Evolutionary conservation across 768 basidiomycete genomes (phyloP), one percentile per base, ranked within the genome.

Genomic region (Suillus subalutaceus): DNA sequence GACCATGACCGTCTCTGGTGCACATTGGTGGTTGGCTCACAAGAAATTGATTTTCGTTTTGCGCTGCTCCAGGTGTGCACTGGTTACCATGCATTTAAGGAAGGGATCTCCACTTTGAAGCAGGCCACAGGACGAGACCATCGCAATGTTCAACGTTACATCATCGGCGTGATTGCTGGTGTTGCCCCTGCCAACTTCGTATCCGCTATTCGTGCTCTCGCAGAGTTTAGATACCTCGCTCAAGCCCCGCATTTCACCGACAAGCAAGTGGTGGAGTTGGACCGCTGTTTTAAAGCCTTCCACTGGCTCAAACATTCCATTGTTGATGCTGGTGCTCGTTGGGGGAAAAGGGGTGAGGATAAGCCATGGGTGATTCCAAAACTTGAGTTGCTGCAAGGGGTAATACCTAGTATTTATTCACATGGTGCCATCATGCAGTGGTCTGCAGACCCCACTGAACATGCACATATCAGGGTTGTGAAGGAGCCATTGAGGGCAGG

Each of bases 61-160:
- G 77, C 72, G 0, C 60, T 80, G 26, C 70, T 83, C 15, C 81
- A 82, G 37, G 73, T 75, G 16, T 72, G 70, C 48, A 72, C 73
- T 10, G 78, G 79, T 4, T 79, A 75, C 68, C 69, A n/a, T 26
- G 77, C 78, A 26, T 83, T 82, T 63, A 67, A 70, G 20, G 74
- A 79, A 20, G 82, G 82, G 0, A 78, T 83, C 12, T 81, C 79
- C 18, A 68, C 69, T n/a, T 61, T 83, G 37, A 82, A 82, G 61
- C 81, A 83, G 65, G 77, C 79, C 9, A 81, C 81, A 18, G 80
- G 81, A 4, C 61, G 75, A 15, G 80, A 82, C 55, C 79, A 82
- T 63, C 67, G 75, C 2, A 73, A 82, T n/a, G 68, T 82, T 7
- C 74, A 82, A 67, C 64, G 72, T 4, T 76, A 77, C 59, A 66